Conservation (phyloP, 2,329 filamentous ascomycete genomes). For the Fusarium pseudograminearum region DNA sequence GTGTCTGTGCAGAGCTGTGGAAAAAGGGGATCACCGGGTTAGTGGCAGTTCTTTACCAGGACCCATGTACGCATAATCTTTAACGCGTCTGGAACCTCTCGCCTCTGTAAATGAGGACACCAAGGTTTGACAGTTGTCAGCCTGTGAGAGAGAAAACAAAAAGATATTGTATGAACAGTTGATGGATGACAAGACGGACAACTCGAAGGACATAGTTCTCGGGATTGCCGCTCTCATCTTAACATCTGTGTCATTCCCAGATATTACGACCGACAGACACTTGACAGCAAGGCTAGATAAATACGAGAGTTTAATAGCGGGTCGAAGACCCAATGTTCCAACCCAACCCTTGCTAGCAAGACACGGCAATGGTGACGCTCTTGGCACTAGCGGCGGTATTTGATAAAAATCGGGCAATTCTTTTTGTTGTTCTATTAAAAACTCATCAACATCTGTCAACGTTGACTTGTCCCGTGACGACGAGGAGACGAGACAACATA, state of each 20-base stretch:
- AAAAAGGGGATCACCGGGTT: background rate
- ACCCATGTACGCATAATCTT: background rate
- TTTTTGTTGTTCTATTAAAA: background rate
- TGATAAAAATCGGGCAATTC: background rate
- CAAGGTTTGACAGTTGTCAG: background rate
- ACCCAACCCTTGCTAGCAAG: background rate
- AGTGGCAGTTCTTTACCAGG: background rate
- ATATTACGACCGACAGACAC: background rate
- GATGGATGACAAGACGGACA: background rate
- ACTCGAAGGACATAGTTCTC: background rate
- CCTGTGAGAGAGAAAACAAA: accelerated
- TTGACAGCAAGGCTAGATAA: background rate
- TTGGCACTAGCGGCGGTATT: constrained; percentile 5
- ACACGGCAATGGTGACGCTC: background rate
- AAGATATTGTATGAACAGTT: background rate
- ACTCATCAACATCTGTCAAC: background rate
- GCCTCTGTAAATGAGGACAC: background rate
- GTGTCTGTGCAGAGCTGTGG: background rate
- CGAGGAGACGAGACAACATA: background rate
- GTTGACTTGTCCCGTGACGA: no score
- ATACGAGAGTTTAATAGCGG: background rate
- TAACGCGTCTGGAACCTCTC: background rate
- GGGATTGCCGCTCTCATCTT: background rate
- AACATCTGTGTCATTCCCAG: background rate
- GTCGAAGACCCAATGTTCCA: background rate